A percentile compares a stretch with the other conserved stretches of the same genome.
Evolutionary conservation across 1,284 basidiomycete species (phyloP).

Genomic region (Malassezia arunalokei): DNA sequence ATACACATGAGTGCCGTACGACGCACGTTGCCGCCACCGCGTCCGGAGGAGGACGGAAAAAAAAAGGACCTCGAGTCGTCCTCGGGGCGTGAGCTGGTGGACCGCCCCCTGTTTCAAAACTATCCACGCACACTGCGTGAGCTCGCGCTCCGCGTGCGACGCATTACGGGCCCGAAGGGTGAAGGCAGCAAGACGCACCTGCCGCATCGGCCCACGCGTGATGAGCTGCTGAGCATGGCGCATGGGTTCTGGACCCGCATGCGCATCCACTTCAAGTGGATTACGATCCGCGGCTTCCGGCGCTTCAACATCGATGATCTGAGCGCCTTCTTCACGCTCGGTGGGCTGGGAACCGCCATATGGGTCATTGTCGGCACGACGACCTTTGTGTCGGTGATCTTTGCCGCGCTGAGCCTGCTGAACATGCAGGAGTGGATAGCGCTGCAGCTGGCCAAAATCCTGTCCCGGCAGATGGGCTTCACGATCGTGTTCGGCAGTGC

Average conservation of each 20-base stretch:
- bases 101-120: constrained; percentile 23
- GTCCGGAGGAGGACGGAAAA: neutral
- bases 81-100: constrained; percentile 3
- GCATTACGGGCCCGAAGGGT: constrained; percentile 2
- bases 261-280: constrained; percentile 92
- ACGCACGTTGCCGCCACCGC: neutral
- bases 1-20: neutral
- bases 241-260: constrained; percentile 79
- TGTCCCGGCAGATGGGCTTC: constrained; percentile 83
- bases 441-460: constrained; percentile 74
- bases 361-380: constrained; percentile 96
- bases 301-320: constrained; percentile 94
- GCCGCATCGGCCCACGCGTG: constrained; percentile 24
- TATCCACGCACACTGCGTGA: constrained; percentile 34
- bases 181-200: constrained; percentile 6
- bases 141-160: constrained; percentile 31
- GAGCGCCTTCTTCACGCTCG: constrained; percentile 84
- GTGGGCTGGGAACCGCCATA: constrained; percentile 66
- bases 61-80: neutral
- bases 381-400: constrained; percentile 85
- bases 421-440: constrained; percentile 87
- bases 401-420: constrained; percentile 76
- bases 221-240: constrained; percentile 70
- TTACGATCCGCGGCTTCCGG: constrained; percentile 86
- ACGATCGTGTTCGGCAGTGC: constrained; percentile 94